phyloP scores from a whole-genome alignment of 1,284 basidiomycete genomes.

The Schizophyllum commune region DNA sequence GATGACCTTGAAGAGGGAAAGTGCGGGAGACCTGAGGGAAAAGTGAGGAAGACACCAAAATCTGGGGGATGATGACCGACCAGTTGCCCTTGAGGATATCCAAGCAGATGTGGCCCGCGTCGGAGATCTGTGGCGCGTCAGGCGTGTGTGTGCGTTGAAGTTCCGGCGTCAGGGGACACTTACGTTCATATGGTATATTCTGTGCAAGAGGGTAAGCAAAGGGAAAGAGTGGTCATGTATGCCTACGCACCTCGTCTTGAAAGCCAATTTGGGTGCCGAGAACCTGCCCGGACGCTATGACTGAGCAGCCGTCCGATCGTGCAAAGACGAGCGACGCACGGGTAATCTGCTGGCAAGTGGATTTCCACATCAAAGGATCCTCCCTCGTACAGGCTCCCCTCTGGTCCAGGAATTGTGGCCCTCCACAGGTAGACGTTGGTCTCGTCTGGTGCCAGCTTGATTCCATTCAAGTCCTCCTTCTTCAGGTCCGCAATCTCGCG shows the following conservation, averaged over 20 bases:
- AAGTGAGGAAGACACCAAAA: background rate
- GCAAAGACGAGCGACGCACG: constrained; percentile 41
- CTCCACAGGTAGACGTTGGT: constrained; percentile 59
- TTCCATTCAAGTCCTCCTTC: constrained; percentile 69
- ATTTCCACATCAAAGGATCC: constrained; percentile 78
- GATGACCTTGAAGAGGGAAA: constrained; percentile 64
- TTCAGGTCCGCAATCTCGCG: constrained; percentile 79
- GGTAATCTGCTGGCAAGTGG: constrained; percentile 69
- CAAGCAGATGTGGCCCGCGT: constrained; percentile 65
- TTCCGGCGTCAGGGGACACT: constrained; percentile 3
- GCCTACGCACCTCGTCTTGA: constrained; percentile 58
- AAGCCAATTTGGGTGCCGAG: constrained; percentile 73
- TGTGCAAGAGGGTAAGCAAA: constrained; percentile 19
- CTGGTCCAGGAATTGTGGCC: constrained; percentile 72
- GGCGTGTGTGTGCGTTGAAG: background rate
- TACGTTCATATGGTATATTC: constrained; percentile 89
- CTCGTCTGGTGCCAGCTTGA: constrained; percentile 61
- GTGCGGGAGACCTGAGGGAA: background rate
- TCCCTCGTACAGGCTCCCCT: constrained; percentile 84
- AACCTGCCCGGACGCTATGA: constrained; percentile 43
- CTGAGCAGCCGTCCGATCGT: constrained; percentile 3
- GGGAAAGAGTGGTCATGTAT: background rate
- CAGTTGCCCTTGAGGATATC: constrained; percentile 85
- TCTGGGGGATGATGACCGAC: constrained; percentile 18
- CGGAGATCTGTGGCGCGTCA: constrained; percentile 47